A percentile compares a stretch with the other conserved stretches of the same genome.
Evolutionary conservation across 176 grass and related monocot genomes (phyloP).

Genomic region (Oryza punctata): DNA sequence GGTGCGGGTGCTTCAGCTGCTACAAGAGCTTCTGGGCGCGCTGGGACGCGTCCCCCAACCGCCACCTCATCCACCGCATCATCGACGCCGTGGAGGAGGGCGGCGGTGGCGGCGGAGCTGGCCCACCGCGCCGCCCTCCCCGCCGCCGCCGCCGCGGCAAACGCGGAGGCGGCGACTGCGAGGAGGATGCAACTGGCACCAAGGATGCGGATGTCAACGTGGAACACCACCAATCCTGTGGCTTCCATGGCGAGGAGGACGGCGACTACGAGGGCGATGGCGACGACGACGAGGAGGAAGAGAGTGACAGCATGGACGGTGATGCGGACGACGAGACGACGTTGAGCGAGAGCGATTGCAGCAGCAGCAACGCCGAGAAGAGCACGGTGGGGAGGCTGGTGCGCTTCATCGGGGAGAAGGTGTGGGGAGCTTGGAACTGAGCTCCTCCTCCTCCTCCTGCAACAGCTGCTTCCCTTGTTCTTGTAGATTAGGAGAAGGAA

Average conservation of each 20-base stretch:
- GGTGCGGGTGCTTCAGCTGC: constrained; percentile 92
- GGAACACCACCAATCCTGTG: not conserved
- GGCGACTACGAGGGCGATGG: constrained; percentile 44
- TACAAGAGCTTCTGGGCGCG: constrained; percentile 98
- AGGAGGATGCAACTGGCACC: not conserved
- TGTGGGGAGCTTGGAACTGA: constrained; percentile 69
- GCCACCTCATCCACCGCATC: constrained; percentile 88
- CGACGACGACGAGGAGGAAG: constrained; percentile 32
- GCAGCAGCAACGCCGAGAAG: constrained; percentile 36
- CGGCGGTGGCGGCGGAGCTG: not conserved
- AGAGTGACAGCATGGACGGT: constrained; percentile 27
- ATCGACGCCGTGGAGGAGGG: constrained; percentile 90
- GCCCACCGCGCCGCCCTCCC: not conserved
- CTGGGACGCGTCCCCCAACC: constrained; percentile 92
- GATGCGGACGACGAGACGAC: constrained; percentile 22
- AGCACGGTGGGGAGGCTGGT: constrained; percentile 68
- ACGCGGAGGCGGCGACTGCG: not conserved
- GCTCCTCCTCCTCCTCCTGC: not conserved
- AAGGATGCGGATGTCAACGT: not conserved
- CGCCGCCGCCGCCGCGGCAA: constrained; percentile 38
- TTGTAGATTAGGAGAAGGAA: constrained; percentile 43
- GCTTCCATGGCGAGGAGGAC: not conserved
- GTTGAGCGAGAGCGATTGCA: constrained; percentile 27
- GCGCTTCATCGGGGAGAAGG: constrained; percentile 80
- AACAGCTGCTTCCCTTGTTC: not conserved